Percentiles rank a stretch among this genome's conserved stretches.
Evolutionary conservation across 768 basidiomycete genomes (phyloP).

Genomic region (Amanita rubescens): DNA sequence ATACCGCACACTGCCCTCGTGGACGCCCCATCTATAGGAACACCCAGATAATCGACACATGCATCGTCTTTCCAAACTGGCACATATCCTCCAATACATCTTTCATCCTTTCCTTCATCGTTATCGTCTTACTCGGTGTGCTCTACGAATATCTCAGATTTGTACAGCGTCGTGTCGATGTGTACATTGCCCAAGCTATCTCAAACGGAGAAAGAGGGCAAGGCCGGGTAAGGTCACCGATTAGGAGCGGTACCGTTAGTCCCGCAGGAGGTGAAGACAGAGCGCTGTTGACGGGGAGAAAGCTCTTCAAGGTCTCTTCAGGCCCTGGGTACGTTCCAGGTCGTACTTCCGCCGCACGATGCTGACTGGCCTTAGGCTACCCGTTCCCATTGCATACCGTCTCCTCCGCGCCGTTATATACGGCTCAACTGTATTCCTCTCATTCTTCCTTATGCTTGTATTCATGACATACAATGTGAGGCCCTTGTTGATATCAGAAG

Average conservation of each 20-base stretch:
- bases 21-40: conserved; percentile 39
- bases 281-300: conserved; percentile 45
- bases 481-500: conserved; percentile 3
- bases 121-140: conserved; percentile 61
- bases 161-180: conserved; percentile 53
- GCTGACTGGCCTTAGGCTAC: conserved; percentile 26
- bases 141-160: conserved; percentile 75
- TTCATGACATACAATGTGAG: conserved; percentile 96
- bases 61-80: conserved; percentile 76
- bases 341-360: background rate
- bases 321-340: conserved; percentile 34
- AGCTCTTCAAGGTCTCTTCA: conserved; percentile 25
- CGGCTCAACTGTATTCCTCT: conserved; percentile 67
- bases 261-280: conserved; percentile 28
- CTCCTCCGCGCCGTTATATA: conserved; percentile 63
- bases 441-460: conserved; percentile 90
- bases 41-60: conserved; percentile 71
- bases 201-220: conserved; percentile 41
- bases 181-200: conserved; percentile 44
- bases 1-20: background rate
- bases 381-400: conserved; percentile 43
- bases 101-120: conserved; percentile 60
- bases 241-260: conserved; percentile 17
- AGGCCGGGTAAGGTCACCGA: conserved; percentile 14
- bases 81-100: conserved; percentile 51